phyloP scores from a whole-genome alignment of 495 filamentous ascomycete species.

The Durotheca rogersii region DNA sequence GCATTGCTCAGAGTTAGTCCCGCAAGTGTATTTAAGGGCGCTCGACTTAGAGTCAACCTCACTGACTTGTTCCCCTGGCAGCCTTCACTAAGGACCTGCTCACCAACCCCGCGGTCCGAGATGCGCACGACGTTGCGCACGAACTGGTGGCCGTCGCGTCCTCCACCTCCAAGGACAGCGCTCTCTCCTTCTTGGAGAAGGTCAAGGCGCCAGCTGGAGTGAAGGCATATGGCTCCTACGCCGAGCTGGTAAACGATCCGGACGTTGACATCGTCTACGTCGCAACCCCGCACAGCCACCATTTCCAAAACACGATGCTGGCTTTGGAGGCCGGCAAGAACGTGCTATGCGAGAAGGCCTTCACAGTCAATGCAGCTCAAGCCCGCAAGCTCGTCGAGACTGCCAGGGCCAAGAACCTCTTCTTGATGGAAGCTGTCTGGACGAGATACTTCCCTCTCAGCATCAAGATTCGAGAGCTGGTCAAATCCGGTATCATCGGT shows the following conservation, averaged over 20 bases:
- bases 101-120: slow-evolving; percentile 68
- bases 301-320: slow-evolving; percentile 88
- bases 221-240: slow-evolving; percentile 78
- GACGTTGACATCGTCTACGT: slow-evolving; percentile 88
- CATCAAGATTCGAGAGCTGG: slow-evolving; percentile 70
- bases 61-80: slow-evolving; percentile 31
- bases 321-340: slow-evolving; percentile 80
- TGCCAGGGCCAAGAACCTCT: slow-evolving; percentile 77
- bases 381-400: slow-evolving; percentile 70
- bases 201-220: slow-evolving; percentile 63
- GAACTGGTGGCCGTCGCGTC: slow-evolving; percentile 79
- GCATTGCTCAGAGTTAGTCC: slow-evolving; percentile 69
- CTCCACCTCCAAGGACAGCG: slow-evolving; percentile 67
- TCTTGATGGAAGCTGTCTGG: slow-evolving; percentile 97
- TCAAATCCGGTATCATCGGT: slow-evolving; percentile 69
- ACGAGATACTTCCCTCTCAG: slow-evolving; percentile 86
- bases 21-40: background rate
- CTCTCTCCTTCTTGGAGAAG: slow-evolving; percentile 69
- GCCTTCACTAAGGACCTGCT: slow-evolving; percentile 84
- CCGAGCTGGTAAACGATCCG: slow-evolving; percentile 71
- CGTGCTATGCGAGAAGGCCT: slow-evolving; percentile 90
- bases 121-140: slow-evolving; percentile 74
- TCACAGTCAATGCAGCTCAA: slow-evolving; percentile 87
- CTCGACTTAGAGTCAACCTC: background rate
- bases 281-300: slow-evolving; percentile 92